Base-by-base conservation (phyloP, 1,139 yeast species). In the Hemisphaericaspora lyxosophila region DNA sequence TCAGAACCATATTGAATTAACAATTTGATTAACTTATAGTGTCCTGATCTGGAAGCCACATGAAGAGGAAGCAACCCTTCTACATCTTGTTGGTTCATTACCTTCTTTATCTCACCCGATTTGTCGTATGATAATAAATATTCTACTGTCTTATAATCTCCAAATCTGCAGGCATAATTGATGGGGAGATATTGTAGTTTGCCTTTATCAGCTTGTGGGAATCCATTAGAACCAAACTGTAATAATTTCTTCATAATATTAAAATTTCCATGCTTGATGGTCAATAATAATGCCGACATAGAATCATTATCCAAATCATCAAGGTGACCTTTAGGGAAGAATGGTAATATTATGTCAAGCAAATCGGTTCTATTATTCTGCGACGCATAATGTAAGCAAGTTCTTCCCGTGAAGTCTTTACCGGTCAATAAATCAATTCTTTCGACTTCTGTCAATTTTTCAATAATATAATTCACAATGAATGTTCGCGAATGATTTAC, bases 31-130 rank as follows among this genome's bases (percentile, higher is more conserved):
- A 90, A 67, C 38, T 79, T 67, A 46, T 72, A 69, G 55, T 84
- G 89, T 0, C 97, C 97, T 5, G 86, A 82, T 38, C 95, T 75
- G 0, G 97, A 89, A 14, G 82, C 90, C 17, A 90, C 86, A 59
- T 92, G 98, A 34, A 92, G 65, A 0, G 97, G 96, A 40, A 81
- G 77, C 35, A 89, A 70, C 0, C 98, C 97, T 62, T 90, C 95
- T 0, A 90, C 90, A 55, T 87, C 94, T 44, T 78, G 82, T 45
- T 78, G 79, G 45, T 70, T 69, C 14, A 68, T 55, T 29, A 59
- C 50, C 4, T 49, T 45, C 3, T 39, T 38, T 16, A 40, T 31
- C 2, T 53, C 53, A 44, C 62, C 48, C n/a, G 60, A 47, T 40
- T 54, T 42, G 45, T 61, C 48, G 41, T 62, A 47, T 34, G 72